Conservation (phyloP, 441 rosid genomes). For the Gossypium lobatum region DNA sequence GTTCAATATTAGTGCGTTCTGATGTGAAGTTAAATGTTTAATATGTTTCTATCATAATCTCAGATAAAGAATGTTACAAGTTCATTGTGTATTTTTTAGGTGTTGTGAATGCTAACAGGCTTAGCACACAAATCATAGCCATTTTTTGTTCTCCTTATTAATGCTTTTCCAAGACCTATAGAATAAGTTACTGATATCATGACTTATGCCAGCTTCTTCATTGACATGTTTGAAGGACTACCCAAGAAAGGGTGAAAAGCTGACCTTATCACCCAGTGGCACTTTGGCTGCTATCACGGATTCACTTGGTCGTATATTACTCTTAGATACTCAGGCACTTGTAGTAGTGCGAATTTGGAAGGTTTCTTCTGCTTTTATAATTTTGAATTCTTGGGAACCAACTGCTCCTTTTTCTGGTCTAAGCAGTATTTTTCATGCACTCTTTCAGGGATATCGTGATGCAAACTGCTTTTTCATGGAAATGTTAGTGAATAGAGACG, state of each 20-base stretch:
- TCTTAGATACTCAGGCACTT: conserved; percentile 88
- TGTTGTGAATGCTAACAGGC: neutral
- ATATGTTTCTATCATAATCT: neutral
- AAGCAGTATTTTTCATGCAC: conserved; percentile 1
- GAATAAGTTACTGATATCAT: conserved; percentile 10
- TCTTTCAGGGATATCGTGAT: conserved; percentile 86
- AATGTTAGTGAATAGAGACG: conserved; percentile 66
- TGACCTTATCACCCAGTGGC: conserved; percentile 91
- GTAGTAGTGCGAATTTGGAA: conserved; percentile 94
- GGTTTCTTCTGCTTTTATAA: conserved; percentile 35
- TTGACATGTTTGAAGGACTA: conserved; percentile 92
- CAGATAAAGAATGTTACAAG: neutral
- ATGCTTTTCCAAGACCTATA: neutral
- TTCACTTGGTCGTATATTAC: conserved; percentile 93
- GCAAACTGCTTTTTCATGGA: conserved; percentile 93
- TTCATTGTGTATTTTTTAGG: neutral
- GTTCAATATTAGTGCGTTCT: neutral
- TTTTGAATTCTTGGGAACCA: neutral
- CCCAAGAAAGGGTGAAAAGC: conserved; percentile 92
- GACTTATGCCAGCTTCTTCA: conserved; percentile 62
- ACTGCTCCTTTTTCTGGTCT: neutral
- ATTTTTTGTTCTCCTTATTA: neutral
- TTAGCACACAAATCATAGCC: neutral
- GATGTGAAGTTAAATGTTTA: neutral
- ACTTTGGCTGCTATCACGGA: conserved; percentile 96